Evolutionary conservation across 192 early-diverging fungal genomes (phyloP).

Genomic region (Dimargaris xerosporica): DNA sequence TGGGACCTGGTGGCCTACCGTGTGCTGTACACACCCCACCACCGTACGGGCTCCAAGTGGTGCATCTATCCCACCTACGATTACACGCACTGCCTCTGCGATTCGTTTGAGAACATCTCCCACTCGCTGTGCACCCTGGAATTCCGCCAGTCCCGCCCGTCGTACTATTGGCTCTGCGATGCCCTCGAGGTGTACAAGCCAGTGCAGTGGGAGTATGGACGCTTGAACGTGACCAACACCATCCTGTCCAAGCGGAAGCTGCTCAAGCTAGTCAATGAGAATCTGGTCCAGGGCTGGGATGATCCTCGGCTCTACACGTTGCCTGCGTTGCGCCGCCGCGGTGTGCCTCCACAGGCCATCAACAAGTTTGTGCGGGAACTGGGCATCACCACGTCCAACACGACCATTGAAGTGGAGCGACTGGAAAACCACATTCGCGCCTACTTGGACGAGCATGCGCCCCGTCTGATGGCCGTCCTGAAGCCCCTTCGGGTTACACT

Average conservation of each 20-base stretch:
- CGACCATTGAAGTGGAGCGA: slow-evolving; percentile 69
- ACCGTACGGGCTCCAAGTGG: slow-evolving; percentile 86
- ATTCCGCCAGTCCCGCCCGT: slow-evolving; percentile 82
- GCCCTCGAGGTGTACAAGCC: slow-evolving; percentile 98
- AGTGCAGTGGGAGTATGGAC: slow-evolving; percentile 98
- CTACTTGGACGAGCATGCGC: slow-evolving; percentile 79
- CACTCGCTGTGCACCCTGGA: slow-evolving; percentile 98
- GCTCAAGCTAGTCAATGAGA: slow-evolving; percentile 69
- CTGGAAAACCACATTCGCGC: slow-evolving; percentile 93
- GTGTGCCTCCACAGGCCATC: slow-evolving; percentile 93
- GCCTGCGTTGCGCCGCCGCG: slow-evolving; percentile 85
- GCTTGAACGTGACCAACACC: slow-evolving; percentile 85
- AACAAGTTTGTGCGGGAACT: slow-evolving; percentile 94
- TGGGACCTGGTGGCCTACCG: slow-evolving; percentile 99
- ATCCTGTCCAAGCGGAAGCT: slow-evolving; percentile 98
- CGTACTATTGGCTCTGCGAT: slow-evolving; percentile 99
- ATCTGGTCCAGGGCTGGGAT: slow-evolving; percentile 75
- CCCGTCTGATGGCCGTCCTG: slow-evolving; percentile 82
- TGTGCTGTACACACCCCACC: slow-evolving; percentile 78
- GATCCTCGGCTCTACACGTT: slow-evolving; percentile 97
- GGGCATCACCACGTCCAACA: slow-evolving; percentile 72
- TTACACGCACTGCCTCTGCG: slow-evolving; percentile 95
- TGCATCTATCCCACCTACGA: slow-evolving; percentile 99
- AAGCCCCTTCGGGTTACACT: slow-evolving; percentile 82
- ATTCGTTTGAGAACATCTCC: slow-evolving; percentile 99